A percentile compares a stretch with the other conserved stretches of the same genome.
Conservation (phyloP, 495 filamentous ascomycete genomes). For the Diplogelasinospora grovesii region DNA sequence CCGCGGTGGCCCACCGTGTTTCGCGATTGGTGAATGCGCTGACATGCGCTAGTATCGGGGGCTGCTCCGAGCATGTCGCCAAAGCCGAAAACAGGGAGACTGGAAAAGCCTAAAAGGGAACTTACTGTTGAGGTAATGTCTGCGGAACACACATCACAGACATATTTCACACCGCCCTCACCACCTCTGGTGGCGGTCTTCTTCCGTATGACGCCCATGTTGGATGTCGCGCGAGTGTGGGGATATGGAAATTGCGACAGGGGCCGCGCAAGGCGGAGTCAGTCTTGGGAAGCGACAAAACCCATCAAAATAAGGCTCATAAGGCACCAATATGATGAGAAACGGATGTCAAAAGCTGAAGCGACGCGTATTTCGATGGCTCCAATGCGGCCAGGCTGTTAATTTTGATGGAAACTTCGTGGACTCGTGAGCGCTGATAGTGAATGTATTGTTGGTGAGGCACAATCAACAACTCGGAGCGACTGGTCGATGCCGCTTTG, state of each 20-base stretch:
- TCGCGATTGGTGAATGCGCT: too few species aligned
- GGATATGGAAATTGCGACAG: slow-evolving; percentile 14
- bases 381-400: slow-evolving; percentile 4
- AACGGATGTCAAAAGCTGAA: not conserved
- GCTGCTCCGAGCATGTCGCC: too few species aligned
- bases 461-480: too few species aligned
- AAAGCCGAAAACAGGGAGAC: too few species aligned
- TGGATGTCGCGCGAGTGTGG: slow-evolving; percentile 12
- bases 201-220: slow-evolving; percentile 94
- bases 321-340: not conserved
- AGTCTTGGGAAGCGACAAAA: slow-evolving; percentile 7
- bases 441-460: too few species aligned
- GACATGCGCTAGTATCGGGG: too few species aligned
- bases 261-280: slow-evolving; percentile 6
- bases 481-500: not conserved
- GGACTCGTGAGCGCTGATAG: not conserved
- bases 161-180: slow-evolving; percentile 88
- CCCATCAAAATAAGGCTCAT: slow-evolving; percentile 10
- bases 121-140: slow-evolving; percentile 93
- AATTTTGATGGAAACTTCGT: slow-evolving; percentile 20
- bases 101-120: slow-evolving; percentile 6
- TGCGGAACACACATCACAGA: slow-evolving; percentile 90
- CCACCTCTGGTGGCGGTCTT: slow-evolving; percentile 84
- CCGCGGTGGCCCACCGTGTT: too few species aligned
- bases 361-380: slow-evolving; percentile 24